Conservation (phyloP, 31 red algal species). For the Pterothamnion heteromorphum region DNA sequence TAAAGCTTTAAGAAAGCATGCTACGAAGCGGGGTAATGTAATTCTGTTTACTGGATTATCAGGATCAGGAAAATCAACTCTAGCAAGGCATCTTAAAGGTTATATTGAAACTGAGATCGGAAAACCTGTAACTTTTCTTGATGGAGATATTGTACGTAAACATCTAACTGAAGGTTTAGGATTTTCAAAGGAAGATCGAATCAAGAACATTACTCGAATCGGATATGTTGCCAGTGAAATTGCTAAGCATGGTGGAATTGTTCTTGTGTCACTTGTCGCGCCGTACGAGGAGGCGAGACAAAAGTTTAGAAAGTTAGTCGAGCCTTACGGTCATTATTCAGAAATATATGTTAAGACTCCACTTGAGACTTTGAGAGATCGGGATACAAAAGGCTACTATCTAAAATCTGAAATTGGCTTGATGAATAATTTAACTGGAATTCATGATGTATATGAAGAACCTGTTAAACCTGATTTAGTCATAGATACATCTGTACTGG, state of each 20-base stretch:
- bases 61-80: slow-evolving; percentile 15
- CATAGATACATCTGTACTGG: no score
- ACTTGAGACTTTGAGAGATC: background rate
- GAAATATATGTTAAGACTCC: background rate
- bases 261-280: background rate
- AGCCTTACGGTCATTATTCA: background rate
- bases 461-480: background rate
- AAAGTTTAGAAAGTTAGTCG: background rate
- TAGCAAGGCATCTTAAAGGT: background rate
- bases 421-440: slow-evolving; percentile 7
- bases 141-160: slow-evolving; percentile 20
- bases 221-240: slow-evolving; percentile 17
- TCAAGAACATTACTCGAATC: background rate
- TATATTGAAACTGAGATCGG: background rate
- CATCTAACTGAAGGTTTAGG: background rate
- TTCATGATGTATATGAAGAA: background rate
- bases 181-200: background rate
- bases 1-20: background rate
- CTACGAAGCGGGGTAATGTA: background rate
- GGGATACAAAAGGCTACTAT: slow-evolving; percentile 14
- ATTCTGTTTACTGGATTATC: slow-evolving; percentile 20
- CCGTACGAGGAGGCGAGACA: background rate
- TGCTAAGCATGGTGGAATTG: background rate
- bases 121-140: background rate
- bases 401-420: background rate